Conservation (phyloP, 75 land plant genomes). For the Larix kaempferi region DNA sequence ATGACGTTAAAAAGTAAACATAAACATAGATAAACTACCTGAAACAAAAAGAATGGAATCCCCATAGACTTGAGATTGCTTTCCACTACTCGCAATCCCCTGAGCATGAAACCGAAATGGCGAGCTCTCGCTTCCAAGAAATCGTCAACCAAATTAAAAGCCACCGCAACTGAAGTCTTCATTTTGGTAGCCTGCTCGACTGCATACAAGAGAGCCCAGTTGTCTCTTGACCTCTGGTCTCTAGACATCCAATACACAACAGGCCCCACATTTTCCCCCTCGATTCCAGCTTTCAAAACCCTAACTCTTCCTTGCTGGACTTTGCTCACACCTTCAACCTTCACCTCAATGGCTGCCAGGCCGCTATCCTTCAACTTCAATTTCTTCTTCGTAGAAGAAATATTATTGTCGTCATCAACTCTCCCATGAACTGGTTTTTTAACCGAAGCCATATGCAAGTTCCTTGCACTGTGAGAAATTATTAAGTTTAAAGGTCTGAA, state of each 20-base stretch:
- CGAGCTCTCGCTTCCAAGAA: conserved; percentile 84
- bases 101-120: conserved; percentile 89
- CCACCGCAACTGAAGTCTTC: conserved; percentile 62
- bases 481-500: background rate
- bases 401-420: background rate
- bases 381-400: background rate
- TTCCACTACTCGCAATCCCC: conserved; percentile 62
- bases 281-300: conserved; percentile 28
- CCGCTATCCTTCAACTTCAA: background rate
- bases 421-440: background rate
- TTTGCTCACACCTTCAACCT: background rate
- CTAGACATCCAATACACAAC: conserved; percentile 99
- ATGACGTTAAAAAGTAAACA: background rate
- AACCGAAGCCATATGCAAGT: background rate
- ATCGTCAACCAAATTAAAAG: conserved; percentile 67
- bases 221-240: conserved; percentile 83
- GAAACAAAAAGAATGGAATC: conserved; percentile 78
- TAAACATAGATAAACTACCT: conserved; percentile 19
- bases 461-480: background rate
- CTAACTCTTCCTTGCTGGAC: conserved; percentile 54
- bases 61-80: conserved; percentile 27
- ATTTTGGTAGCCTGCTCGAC: conserved; percentile 55
- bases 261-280: conserved; percentile 27
- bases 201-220: conserved; percentile 96
- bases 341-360: background rate